Conservation (phyloP, 805 yeast genomes). For the Hyphopichia homilentoma region DNA sequence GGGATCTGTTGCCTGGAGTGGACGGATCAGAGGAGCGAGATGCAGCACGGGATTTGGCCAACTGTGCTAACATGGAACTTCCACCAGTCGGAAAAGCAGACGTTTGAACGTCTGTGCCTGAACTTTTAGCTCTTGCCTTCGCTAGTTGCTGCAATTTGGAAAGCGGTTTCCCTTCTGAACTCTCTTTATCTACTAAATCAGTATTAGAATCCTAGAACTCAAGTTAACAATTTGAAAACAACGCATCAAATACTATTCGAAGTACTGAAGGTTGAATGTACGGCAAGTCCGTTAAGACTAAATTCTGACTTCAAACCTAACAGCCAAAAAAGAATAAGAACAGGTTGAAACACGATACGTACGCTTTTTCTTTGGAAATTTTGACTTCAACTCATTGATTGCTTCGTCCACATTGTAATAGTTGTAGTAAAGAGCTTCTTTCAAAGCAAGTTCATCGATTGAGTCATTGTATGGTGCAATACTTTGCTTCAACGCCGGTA, state of each 20-base stretch:
- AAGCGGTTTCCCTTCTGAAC: slow-evolving; percentile 4
- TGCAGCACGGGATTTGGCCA: too few species aligned
- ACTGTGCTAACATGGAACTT: too few species aligned
- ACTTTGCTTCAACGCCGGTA: slow-evolving; percentile 41
- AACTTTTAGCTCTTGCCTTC: slow-evolving; percentile 14
- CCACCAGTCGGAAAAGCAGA: too few species aligned
- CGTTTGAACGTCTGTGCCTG: too few species aligned
- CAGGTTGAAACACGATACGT: slow-evolving; percentile 29
- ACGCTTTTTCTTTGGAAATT: slow-evolving; percentile 38
- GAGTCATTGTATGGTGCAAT: slow-evolving; percentile 38
- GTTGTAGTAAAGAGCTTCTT: slow-evolving; percentile 57
- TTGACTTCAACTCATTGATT: slow-evolving; percentile 41
- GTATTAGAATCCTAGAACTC: slow-evolving; percentile 17
- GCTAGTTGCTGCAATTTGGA: slow-evolving; percentile 26
- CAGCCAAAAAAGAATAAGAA: slow-evolving; percentile 5
- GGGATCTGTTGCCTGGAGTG: slow-evolving; percentile 1
- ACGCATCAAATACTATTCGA: too few species aligned
- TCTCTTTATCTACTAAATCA: neutral
- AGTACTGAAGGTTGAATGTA: too few species aligned
- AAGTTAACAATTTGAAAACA: slow-evolving; percentile 5
- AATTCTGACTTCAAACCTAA: slow-evolving; percentile 2
- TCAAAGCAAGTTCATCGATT: slow-evolving; percentile 47
- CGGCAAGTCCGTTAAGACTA: too few species aligned
- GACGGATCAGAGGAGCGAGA: too few species aligned
- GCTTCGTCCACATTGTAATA: slow-evolving; percentile 54